Evolutionary conservation across 352 stramenopile species (phyloP), one percentile per base, ranked within the genome.

Genomic region (Phytopythium mirpurense): DNA sequence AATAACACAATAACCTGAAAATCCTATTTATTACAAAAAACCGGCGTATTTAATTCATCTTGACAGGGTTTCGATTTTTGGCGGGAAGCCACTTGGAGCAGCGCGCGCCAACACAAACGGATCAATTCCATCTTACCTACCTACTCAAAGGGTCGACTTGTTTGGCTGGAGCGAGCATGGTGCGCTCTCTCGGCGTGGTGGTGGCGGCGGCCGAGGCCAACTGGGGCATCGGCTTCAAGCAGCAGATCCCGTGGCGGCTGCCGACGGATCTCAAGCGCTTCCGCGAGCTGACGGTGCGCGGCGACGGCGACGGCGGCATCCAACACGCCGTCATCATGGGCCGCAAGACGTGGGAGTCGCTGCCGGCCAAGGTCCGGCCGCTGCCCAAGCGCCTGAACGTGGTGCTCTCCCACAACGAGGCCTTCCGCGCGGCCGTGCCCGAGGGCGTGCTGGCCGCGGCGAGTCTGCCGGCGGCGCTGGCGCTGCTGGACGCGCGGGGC

Each of bases 241-340:
- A 91, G 57, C 61, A 79, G 56, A 88, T 98, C 58, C 96, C 97
- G 41, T 99, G 97, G 97, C 81, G 83, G 19, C 72, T 99, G 43
- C 78, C 88, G 7, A 86, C 78, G 15, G 97, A 99, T 67, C 95
- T 99, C 83, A 95, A 93, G 66, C 95, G 97, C 63, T 99, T 99
- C 72, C 95, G 97, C 34, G 62, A 91, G 40, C 69, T 99, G 21
- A 99, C 96, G 5, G 87, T 75, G 36, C 65, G 67, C 8, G 51
- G 42, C 27, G 51, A 51, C 16, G 36, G 8, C 27, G 51, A 15
- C 15, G 29, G 32, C 10, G 44, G 35, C 4, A 59, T 37, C 2
- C 85, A 95, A 44, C 89, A 99, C 79, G 98, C 96, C 1, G 97
- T 99, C 32, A 97, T 99, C 68, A 99, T 99, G 97, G 98, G 98